These are phyloP conservation scores for Astrothelium subdiscretum DNA, from an alignment of 495 filamentous ascomycete species.

Conservation along the genomic window DNA sequence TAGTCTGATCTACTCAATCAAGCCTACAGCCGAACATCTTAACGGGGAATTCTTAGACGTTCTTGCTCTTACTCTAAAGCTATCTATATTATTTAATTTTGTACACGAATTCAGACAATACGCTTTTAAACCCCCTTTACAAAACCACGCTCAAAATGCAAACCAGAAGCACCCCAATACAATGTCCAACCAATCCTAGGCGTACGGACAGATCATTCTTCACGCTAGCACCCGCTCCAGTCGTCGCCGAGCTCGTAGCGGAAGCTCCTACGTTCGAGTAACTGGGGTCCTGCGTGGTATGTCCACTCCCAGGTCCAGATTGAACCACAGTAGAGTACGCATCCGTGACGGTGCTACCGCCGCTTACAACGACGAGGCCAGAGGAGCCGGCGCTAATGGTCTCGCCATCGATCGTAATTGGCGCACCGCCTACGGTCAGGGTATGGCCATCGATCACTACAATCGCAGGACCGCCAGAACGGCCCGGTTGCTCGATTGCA, in stretches of 20 bases:
- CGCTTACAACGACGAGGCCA: background rate
- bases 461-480: background rate
- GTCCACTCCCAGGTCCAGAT: background rate
- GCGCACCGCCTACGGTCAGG: background rate
- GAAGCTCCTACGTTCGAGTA: background rate
- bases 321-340: background rate
- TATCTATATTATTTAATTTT: too few relatives aligned
- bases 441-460: conserved; percentile 1
- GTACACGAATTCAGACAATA: too few relatives aligned
- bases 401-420: background rate
- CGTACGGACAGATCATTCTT: background rate
- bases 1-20: background rate
- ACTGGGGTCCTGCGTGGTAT: background rate
- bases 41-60: too few relatives aligned
- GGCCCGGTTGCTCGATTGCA: background rate
- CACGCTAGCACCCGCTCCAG: background rate
- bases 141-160: background rate
- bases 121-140: too few relatives aligned
- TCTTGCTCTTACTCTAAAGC: too few relatives aligned
- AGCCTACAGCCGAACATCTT: too few relatives aligned
- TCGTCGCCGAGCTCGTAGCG: background rate
- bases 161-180: background rate
- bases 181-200: background rate
- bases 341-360: background rate
- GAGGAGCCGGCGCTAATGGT: conserved; percentile 1